A percentile compares a stretch with the other conserved stretches of the same genome.
Conservation (phyloP, 805 yeast genomes). For the Candida saitoana region DNA sequence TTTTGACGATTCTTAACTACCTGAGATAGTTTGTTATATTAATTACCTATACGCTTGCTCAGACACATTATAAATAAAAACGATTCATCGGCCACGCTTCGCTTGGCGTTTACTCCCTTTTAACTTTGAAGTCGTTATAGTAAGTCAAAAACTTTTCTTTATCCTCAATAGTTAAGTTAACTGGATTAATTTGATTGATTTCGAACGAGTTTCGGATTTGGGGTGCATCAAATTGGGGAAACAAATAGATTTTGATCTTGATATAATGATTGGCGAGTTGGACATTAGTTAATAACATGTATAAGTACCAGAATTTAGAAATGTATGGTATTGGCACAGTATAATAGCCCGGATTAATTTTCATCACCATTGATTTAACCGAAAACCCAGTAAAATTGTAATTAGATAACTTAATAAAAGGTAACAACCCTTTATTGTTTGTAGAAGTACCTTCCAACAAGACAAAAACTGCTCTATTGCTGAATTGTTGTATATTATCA, state of each 20-base stretch:
- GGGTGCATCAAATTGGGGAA: constrained; percentile 13
- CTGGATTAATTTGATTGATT: constrained; percentile 28
- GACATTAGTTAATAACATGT: constrained; percentile 19
- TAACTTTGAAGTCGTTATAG: constrained; percentile 12
- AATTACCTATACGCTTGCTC: too few species aligned
- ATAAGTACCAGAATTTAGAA: constrained; percentile 18
- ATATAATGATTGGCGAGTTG: constrained; percentile 16
- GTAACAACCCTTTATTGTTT: constrained; percentile 72
- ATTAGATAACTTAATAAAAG: constrained; percentile 35
- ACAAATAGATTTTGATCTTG: constrained; percentile 25
- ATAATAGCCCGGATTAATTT: constrained; percentile 31
- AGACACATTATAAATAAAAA: too few species aligned
- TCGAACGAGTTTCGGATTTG: constrained; percentile 25
- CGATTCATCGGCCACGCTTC: too few species aligned
- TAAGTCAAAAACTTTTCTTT: constrained; percentile 28
- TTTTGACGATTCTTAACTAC: background rate
- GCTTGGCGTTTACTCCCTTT: constrained; percentile 6
- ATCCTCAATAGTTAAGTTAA: constrained; percentile 26
- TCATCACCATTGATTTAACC: constrained; percentile 35
- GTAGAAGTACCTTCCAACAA: constrained; percentile 84
- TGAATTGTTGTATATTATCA: constrained; percentile 19
- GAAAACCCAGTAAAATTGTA: constrained; percentile 19
- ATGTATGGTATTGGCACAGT: constrained; percentile 35
- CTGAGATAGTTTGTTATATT: background rate
- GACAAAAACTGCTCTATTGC: constrained; percentile 46